Conservation (phyloP, 164 flowering plant species). For the Chimonanthus salicifolius region DNA sequence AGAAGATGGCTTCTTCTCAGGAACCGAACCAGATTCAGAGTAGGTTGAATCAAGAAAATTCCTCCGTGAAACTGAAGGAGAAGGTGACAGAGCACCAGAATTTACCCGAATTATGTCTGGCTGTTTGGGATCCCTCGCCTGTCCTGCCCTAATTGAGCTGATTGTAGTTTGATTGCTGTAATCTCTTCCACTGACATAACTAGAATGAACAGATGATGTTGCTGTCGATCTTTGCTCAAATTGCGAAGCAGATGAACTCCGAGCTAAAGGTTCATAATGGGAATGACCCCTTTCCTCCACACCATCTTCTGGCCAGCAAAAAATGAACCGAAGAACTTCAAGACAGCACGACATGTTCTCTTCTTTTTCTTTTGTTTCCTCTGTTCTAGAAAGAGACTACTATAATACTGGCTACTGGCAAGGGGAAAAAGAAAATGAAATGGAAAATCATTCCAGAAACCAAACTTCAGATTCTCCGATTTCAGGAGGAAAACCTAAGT, state of each 20-base stretch:
- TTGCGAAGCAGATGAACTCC: not conserved
- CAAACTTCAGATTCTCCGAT: not conserved
- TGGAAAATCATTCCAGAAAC: not conserved
- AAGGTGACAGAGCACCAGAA: not conserved
- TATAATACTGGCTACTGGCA: too few species aligned
- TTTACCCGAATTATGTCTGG: not conserved
- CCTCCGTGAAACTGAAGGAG: not conserved
- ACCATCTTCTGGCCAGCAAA: constrained; percentile 12
- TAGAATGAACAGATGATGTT: not conserved
- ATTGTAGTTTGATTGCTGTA: not conserved
- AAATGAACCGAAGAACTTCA: constrained; percentile 7
- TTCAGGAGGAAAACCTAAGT: not conserved
- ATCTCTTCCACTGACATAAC: not conserved
- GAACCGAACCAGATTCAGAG: not conserved
- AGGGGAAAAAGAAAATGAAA: too few species aligned
- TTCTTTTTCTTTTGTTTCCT: not conserved
- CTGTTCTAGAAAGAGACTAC: too few species aligned
- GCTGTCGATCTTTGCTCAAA: not conserved
- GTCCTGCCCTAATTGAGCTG: not conserved
- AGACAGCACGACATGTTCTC: constrained; percentile 3
- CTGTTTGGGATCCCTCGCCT: not conserved
- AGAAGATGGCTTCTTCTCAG: not conserved
- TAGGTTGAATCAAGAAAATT: not conserved
- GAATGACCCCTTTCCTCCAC: not conserved
- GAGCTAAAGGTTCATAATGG: not conserved